Evolutionary conservation across 306 rosid species (phyloP).

Genomic region (Casuarina glauca): DNA sequence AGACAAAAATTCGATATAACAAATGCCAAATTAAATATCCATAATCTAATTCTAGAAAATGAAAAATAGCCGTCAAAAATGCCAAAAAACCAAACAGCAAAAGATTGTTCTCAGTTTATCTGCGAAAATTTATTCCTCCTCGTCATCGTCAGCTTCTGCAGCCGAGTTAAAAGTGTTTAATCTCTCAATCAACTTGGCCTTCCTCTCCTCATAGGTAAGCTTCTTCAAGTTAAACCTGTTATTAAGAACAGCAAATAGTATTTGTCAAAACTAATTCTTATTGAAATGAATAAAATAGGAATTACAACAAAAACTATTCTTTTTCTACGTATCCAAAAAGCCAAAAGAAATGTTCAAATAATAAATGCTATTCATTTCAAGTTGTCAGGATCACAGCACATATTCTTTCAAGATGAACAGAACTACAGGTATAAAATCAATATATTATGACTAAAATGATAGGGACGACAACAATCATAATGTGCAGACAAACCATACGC

Average conservation of each 20-base stretch:
- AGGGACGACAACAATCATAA: background rate
- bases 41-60: slow-evolving; percentile 4
- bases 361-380: background rate
- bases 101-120: slow-evolving; percentile 3
- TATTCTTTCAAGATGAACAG: background rate
- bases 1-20: background rate
- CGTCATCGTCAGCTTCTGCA: slow-evolving; percentile 40
- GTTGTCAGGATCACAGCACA: background rate
- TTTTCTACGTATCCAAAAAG: background rate
- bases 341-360: background rate
- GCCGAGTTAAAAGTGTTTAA: slow-evolving; percentile 64
- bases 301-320: too few species aligned
- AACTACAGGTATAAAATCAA: background rate
- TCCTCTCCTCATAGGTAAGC: slow-evolving; percentile 75
- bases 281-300: too few species aligned
- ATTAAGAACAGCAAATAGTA: background rate
- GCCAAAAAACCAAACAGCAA: background rate
- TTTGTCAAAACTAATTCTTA: background rate
- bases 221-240: slow-evolving; percentile 61
- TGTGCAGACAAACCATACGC: background rate
- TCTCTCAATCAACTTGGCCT: slow-evolving; percentile 50
- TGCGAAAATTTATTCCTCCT: slow-evolving; percentile 32
- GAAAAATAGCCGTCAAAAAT: slow-evolving; percentile 4
- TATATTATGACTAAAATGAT: too few species aligned
- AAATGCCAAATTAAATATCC: background rate